These are phyloP conservation scores for Euphorbia schlechtendalii DNA, from an alignment of 441 rosid genomes.

Conservation along the genomic window DNA sequence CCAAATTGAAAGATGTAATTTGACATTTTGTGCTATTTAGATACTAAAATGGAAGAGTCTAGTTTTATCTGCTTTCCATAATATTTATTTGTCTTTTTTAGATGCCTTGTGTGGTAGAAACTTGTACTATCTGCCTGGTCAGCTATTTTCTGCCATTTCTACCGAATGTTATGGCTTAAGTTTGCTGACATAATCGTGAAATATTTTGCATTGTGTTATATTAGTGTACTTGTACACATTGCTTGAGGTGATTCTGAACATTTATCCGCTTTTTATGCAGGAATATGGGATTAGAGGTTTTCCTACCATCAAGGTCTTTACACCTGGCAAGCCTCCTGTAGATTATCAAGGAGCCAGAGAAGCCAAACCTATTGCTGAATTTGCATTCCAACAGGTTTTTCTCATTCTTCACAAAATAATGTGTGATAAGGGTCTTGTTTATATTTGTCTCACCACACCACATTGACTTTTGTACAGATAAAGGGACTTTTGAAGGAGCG, in stretches of 20 bases:
- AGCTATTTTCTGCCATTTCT: background rate
- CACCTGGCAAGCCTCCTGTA: constrained; percentile 83
- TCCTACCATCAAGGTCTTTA: constrained; percentile 93
- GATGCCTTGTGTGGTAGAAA: background rate
- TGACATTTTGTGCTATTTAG: background rate
- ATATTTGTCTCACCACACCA: constrained; percentile 1
- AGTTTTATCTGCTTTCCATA: background rate
- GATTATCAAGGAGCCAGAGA: constrained; percentile 98
- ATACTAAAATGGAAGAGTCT: background rate
- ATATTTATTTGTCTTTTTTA: background rate
- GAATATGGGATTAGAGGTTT: constrained; percentile 91
- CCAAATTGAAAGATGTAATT: background rate
- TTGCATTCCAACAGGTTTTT: constrained; percentile 82
- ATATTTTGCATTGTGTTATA: background rate
- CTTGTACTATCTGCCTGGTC: background rate
- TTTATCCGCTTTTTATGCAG: constrained; percentile 32
- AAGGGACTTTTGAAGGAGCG: constrained; percentile 87
- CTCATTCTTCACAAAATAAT: constrained; percentile 15
- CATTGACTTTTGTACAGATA: constrained; percentile 38
- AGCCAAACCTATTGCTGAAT: constrained; percentile 85
- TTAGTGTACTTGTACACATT: background rate
- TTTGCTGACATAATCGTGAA: background rate
- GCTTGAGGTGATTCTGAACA: constrained; percentile 4
- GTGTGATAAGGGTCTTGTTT: background rate
- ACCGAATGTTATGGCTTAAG: background rate